Conservation (phyloP, 805 yeast genomes). For the Yarrowia sp. region DNA sequence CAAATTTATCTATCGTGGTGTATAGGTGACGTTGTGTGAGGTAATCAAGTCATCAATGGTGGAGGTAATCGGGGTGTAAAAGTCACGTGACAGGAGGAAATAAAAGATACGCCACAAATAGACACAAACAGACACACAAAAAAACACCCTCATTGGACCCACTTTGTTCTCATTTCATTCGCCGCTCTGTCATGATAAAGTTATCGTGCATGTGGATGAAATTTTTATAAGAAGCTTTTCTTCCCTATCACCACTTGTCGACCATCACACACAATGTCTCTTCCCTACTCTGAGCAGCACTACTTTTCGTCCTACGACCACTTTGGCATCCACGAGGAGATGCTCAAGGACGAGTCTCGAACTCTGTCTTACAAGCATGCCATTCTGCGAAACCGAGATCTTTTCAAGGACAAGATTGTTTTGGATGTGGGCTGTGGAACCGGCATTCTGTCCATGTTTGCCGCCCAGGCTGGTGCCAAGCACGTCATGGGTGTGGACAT, state of each 20-base stretch:
- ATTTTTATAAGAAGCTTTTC: constrained; percentile 20
- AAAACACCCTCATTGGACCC: not conserved
- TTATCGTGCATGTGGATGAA: constrained; percentile 14
- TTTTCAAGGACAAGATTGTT: constrained; percentile 90
- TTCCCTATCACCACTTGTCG: not conserved
- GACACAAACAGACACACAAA: not conserved
- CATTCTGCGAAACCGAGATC: constrained; percentile 80
- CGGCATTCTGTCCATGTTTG: constrained; percentile 96
- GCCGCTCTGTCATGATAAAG: constrained; percentile 1
- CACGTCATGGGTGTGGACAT: constrained; percentile 97
- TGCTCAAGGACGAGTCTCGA: constrained; percentile 93
- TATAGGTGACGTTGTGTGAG: not conserved
- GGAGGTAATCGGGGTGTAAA: not conserved
- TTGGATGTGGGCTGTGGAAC: constrained; percentile 99
- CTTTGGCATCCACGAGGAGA: constrained; percentile 96
- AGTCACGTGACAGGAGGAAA: not conserved
- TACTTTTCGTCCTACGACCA: constrained; percentile 95
- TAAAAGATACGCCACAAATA: too few species aligned
- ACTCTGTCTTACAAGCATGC: constrained; percentile 90
- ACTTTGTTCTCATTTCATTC: not conserved
- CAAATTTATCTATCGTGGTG: too few species aligned
- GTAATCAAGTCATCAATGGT: not conserved
- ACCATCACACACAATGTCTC: not conserved
- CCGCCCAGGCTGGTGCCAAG: constrained; percentile 97
- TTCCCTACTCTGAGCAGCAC: constrained; percentile 65